Conservation (phyloP, 176 grass and related monocot species). For the Carex cristatella region DNA sequence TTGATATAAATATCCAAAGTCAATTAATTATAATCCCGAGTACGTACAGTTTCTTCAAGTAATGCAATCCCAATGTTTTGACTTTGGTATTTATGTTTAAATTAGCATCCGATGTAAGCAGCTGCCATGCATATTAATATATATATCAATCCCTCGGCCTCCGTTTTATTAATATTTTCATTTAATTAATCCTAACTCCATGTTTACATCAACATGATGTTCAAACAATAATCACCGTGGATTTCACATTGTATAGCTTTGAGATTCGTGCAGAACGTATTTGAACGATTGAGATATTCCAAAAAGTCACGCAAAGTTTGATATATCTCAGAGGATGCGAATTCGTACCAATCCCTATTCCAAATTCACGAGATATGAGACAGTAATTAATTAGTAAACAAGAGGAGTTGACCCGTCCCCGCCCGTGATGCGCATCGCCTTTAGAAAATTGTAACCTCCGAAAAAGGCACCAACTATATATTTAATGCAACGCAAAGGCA, state of each 20-base stretch:
- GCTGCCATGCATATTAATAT: neutral
- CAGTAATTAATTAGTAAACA: too few relatives aligned
- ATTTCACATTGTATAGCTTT: too few relatives aligned
- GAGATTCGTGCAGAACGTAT: too few relatives aligned
- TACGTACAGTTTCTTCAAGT: neutral
- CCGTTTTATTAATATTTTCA: neutral
- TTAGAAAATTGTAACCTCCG: neutral
- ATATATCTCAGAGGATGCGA: too few relatives aligned
- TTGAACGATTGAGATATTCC: too few relatives aligned
- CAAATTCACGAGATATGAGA: neutral
- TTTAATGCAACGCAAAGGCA: neutral
- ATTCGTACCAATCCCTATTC: neutral
- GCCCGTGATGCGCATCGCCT: neutral
- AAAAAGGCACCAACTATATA: neutral
- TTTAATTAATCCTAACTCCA: too few relatives aligned
- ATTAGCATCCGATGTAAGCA: neutral
- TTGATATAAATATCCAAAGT: neutral
- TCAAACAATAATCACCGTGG: too few relatives aligned
- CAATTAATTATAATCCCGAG: neutral
- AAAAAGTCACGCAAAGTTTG: too few relatives aligned
- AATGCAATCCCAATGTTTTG: neutral
- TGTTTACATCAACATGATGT: too few relatives aligned
- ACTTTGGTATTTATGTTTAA: neutral
- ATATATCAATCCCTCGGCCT: neutral
- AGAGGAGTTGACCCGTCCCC: neutral